Evolutionary conservation across 2,329 filamentous ascomycete genomes (phyloP).

Genomic region (Sarocladiaceae sp.): DNA sequence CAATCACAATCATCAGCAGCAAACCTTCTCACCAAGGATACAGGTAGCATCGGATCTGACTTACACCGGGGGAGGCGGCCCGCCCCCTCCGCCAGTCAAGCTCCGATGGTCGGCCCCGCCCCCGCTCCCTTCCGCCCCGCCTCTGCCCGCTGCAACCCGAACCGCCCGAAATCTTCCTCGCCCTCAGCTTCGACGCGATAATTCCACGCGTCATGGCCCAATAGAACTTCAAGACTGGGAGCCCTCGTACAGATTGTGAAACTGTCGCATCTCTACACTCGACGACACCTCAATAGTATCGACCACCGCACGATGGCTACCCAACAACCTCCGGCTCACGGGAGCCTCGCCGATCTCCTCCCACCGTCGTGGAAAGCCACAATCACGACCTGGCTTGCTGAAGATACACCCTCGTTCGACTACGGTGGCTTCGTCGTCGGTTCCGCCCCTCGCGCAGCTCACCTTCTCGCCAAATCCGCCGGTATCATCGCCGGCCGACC

Average conservation of each 20-base stretch:
- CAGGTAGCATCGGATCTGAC: too few relatives aligned
- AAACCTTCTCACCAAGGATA: too few relatives aligned
- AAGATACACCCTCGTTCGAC: slow-evolving; percentile 95
- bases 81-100: neutral
- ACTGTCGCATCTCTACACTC: neutral
- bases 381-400: slow-evolving; percentile 80
- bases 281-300: neutral
- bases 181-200: neutral
- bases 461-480: slow-evolving; percentile 61
- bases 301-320: neutral
- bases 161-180: slow-evolving; percentile 5
- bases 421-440: slow-evolving; percentile 97
- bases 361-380: slow-evolving; percentile 78
- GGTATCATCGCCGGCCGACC: slow-evolving; percentile 87
- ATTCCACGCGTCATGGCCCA: too few relatives aligned
- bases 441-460: slow-evolving; percentile 55
- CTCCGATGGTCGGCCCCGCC: neutral
- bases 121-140: neutral
- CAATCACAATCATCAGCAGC: too few relatives aligned
- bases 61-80: too few relatives aligned
- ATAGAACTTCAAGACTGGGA: too few relatives aligned
- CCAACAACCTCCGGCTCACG: slow-evolving; percentile 24
- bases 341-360: slow-evolving; percentile 61
- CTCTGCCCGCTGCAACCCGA: slow-evolving; percentile 5
- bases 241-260: too few relatives aligned